These are phyloP conservation scores for Cyamopsis tetragonoloba DNA, from an alignment of 306 rosid genomes.

Conservation along the genomic window DNA sequence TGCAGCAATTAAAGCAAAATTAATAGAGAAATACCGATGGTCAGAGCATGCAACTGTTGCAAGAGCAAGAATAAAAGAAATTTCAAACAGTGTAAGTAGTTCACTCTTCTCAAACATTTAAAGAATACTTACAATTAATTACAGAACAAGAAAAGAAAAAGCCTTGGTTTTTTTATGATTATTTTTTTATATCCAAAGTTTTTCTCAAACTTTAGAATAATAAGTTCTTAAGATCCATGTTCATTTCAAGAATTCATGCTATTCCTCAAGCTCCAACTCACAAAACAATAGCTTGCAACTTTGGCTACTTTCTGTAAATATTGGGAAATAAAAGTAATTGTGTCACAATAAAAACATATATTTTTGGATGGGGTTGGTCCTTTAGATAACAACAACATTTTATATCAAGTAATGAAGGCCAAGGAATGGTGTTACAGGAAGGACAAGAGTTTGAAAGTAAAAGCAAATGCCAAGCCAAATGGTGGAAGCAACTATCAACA, in stretches of 20 bases:
- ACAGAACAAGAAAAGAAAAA: too few species aligned
- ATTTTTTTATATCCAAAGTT: neutral
- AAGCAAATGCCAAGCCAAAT: constrained; percentile 51
- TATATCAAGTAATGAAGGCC: neutral
- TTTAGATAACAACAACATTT: neutral
- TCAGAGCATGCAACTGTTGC: constrained; percentile 43
- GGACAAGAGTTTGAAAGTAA: constrained; percentile 37
- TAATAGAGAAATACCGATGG: constrained; percentile 44
- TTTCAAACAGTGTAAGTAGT: constrained; percentile 36
- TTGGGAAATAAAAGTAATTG: neutral
- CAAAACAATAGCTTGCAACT: too few species aligned
- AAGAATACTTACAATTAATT: neutral
- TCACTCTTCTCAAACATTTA: neutral
- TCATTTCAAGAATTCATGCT: neutral
- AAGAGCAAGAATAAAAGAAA: constrained; percentile 37
- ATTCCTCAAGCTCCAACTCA: neutral
- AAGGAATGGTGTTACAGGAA: constrained; percentile 36
- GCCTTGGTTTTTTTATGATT: neutral
- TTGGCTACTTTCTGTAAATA: neutral
- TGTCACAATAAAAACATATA: neutral
- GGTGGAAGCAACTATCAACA: constrained; percentile 83
- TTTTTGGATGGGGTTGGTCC: neutral
- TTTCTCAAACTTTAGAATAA: neutral
- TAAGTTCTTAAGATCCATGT: neutral
- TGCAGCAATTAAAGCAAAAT: constrained; percentile 36